Evolutionary conservation across 2,329 filamentous ascomycete genomes (phyloP), one percentile per base, ranked within the genome.

Genomic region (Calonectria pteridis): DNA sequence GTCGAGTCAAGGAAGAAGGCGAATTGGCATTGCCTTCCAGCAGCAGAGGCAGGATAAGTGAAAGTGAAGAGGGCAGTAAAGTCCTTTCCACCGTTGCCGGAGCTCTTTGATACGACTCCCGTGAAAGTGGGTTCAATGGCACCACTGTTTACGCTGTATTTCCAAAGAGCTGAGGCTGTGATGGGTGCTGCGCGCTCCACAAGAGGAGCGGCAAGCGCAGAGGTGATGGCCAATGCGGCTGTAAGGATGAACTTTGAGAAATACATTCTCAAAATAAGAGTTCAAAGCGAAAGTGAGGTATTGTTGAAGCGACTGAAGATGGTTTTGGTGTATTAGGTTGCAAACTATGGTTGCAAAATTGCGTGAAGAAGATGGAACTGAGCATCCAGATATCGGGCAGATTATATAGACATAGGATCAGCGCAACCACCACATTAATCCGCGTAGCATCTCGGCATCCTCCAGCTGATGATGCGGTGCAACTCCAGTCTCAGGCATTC

Each of bases 51-150:
- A 63, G 78, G 78, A 65, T 82, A 82, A n/a, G 74, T 77, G 50
- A 82, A 82, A 59, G 79, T 81, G 31, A 82, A 37, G 49, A 83
- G 81, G 55, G 81, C 76, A 35, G 80, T 83, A 68, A 76, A 73
- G 71, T 83, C 80, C 58, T 80, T 73, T 67, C 78, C 77, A 2
- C 46, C 63, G 75, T 82, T 79, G 73, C 68, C 68, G 50, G 75
- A 73, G 11, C 53, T 71, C 69, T 81, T 81, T 49, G 65, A 71
- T 20, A 81, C 71, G 0, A 74, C n/a, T 14, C 76, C 76, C 3
- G 40, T 37, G 26, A 26, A 26, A 1, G 75, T 73, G 23, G 69
- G n/a, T 26, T 66, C 59, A 69, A 81, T 80, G 70, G 78, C 77
- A 46, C 80, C 80, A 29, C 64, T 77, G 67, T 72, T 37, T 18